These are phyloP conservation scores for Albophoma yamanashiensis DNA, from an alignment of 2,329 filamentous ascomycete genomes.

Conservation along the genomic window DNA sequence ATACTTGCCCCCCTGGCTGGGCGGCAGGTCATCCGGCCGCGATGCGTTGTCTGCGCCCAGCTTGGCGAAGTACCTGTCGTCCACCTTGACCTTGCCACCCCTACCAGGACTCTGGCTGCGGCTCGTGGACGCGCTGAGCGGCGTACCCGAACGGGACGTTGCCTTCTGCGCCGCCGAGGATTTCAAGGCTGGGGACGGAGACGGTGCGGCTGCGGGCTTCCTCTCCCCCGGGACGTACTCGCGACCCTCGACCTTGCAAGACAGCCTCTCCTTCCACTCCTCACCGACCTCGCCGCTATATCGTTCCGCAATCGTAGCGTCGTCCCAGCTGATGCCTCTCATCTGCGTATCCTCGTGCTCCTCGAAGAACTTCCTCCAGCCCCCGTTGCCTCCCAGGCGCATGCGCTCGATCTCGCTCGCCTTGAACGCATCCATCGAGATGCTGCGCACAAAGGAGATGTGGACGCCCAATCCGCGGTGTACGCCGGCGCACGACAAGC, in stretches of 20 bases:
- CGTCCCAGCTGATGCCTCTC: slow-evolving; percentile 65
- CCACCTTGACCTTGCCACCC: slow-evolving; percentile 46
- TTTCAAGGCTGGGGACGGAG: slow-evolving; percentile 16
- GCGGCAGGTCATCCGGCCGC: slow-evolving; percentile 63
- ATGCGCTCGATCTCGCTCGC: slow-evolving; percentile 85
- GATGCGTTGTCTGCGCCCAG: slow-evolving; percentile 75
- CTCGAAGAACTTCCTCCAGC: slow-evolving; percentile 83
- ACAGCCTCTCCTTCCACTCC: slow-evolving; percentile 87
- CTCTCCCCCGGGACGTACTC: slow-evolving; percentile 73
- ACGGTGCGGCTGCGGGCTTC: slow-evolving; percentile 24
- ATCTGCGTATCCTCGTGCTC: slow-evolving; percentile 55
- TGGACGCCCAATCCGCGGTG: slow-evolving; percentile 94
- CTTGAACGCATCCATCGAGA: slow-evolving; percentile 99
- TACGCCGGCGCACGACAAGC: slow-evolving; percentile 86
- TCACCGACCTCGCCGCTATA: slow-evolving; percentile 87
- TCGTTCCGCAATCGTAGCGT: slow-evolving; percentile 79
- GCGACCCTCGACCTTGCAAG: slow-evolving; percentile 75
- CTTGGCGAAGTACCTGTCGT: slow-evolving; percentile 84
- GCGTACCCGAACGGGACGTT: slow-evolving; percentile 27
- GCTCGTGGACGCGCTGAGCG: slow-evolving; percentile 26
- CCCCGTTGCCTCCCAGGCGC: slow-evolving; percentile 81
- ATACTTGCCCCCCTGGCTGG: slow-evolving; percentile 88
- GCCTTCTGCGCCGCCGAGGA: slow-evolving; percentile 23
- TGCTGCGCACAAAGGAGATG: slow-evolving; percentile 94
- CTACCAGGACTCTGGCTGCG: slow-evolving; percentile 27